Base-by-base conservation (phyloP, 768 basidiomycete genomes). In the Boletus fagicola region DNA sequence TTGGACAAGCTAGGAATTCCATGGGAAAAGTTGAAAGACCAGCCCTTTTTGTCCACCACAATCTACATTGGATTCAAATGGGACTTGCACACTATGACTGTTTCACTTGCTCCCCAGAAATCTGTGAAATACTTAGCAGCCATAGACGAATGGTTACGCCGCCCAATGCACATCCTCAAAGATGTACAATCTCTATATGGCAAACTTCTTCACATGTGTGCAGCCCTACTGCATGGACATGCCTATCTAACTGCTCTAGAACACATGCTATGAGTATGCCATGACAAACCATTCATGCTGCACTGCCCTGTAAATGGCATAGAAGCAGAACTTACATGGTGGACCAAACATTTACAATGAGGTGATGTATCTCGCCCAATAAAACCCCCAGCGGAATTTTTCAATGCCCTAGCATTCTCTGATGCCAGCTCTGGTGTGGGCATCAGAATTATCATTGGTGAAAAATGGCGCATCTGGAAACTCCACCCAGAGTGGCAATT, bases 231-330 rank as follows among this genome's bases (percentile, higher is more conserved):
- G 67, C 2, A 36, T 1, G n/a, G 72, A 69, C 10, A 65, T 0
- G 75, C 80, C 1, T 77, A 76, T 59, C 72, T 82, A 53, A 78
- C 74, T 38, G 45, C 49, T 11, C 58, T 82, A 24, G 76, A 81
- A 53, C 16, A 65, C 57, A 74, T 80, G 64, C 35, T 80, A 0
- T 56, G 56, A 0, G 24, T 64, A 48, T 4, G 35, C 51, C 1
- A 1, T 36, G 11, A 72, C 8, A 46, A 64, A 59, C 77, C 76
- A 22, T 74, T 75, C 68, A 42, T 63, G 31, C 76, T 67, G 7
- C 68, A 60, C 13, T 2, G 31, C 0, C 43, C 60, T 1, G 22
- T 33, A 0, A 57, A 49, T 49, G 0, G 0, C 10, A 35, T 35
- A 1, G 11, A 13, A 0, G 2, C 20, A 0, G 42, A 62, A 8